phyloP scores from a whole-genome alignment of 345 rosid genomes.

The Odontarrhena argentea region DNA sequence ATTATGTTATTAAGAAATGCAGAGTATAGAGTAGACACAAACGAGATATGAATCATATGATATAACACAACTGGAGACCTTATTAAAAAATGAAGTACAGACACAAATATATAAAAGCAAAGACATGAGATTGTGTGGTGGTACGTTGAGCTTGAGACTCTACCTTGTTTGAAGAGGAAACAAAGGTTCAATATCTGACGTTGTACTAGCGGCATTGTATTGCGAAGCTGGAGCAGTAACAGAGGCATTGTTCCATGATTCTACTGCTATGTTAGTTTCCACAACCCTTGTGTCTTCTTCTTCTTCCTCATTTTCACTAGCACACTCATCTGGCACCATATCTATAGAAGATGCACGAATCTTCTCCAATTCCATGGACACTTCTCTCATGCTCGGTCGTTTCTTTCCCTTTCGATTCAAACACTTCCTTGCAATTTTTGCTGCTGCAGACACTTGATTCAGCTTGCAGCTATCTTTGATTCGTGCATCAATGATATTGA shows the following conservation, averaged over 20 bases:
- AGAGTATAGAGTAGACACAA: no score
- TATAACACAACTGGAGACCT: background rate
- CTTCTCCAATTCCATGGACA: conserved; percentile 38
- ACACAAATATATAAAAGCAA: background rate
- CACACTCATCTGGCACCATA: background rate
- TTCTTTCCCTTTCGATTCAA: conserved; percentile 39
- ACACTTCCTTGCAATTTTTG: conserved; percentile 43
- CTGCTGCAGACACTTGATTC: conserved; percentile 30
- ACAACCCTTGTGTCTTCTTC: background rate
- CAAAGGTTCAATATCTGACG: conserved; percentile 29
- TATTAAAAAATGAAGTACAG: background rate
- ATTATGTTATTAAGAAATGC: no score
- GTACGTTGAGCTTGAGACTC: conserved; percentile 10
- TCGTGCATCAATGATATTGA: conserved; percentile 22
- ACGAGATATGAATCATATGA: background rate
- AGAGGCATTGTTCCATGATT: conserved; percentile 3
- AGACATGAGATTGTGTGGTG: background rate
- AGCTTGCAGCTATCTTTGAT: conserved; percentile 14
- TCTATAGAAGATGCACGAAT: background rate
- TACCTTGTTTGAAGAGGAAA: conserved; percentile 29
- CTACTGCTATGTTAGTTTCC: background rate
- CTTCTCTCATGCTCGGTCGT: conserved; percentile 52
- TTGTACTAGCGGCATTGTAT: background rate
- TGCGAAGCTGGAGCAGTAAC: conserved; percentile 6
- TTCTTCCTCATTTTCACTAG: conserved; percentile 18